Evolutionary conservation across 768 basidiomycete genomes (phyloP), one percentile per base, ranked within the genome.

Genomic region (Flagelloscypha sp.): DNA sequence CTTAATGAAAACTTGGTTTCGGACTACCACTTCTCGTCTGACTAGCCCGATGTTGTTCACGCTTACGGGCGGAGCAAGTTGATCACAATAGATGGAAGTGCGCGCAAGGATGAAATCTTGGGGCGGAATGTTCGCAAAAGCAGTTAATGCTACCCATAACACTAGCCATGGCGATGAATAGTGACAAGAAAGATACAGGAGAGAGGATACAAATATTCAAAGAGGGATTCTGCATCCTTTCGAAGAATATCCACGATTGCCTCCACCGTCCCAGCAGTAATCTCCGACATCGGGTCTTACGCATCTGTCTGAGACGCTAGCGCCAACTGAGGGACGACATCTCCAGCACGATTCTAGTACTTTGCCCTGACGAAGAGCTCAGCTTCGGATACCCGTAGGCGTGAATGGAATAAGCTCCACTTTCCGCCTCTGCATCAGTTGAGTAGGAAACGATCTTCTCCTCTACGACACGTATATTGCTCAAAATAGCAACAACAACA

Each of bases 191-290:
- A 49, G 30, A 29, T 37, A 32, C 17, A 31, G 47, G 18, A n/a
- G 20, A 1, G 16, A 30, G 0, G 19, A 3, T 24, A 7, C 24
- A 68, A 32, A 70, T 71, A 54, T n/a, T n/a, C n/a, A n/a, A n/a
- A n/a, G n/a, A n/a, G n/a, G n/a, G n/a, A n/a, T n/a, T n/a, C n/a
- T n/a, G n/a, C n/a, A n/a, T n/a, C n/a, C n/a, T n/a, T n/a, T n/a
- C n/a, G n/a, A n/a, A 88, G 54, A 36, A 86, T 74, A 59, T 87
- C 84, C 30, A 79, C 78, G 37, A 87, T 73, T 9, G 84, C 83
- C 54, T 88, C 85, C 46, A 77, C 84, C 17, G 82, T 84, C 41
- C 59, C 60, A 38, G 74, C 60, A 27, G n/a, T n/a, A n/a, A n/a
- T n/a, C n/a, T n/a, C n/a, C n/a, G n/a, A n/a, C n/a, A n/a, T n/a